A percentile compares a stretch with the other conserved stretches of the same genome.
These are phyloP conservation scores for Fusarium cyanostomum DNA, from an alignment of 2,329 filamentous ascomycete genomes.

Conservation along the genomic window DNA sequence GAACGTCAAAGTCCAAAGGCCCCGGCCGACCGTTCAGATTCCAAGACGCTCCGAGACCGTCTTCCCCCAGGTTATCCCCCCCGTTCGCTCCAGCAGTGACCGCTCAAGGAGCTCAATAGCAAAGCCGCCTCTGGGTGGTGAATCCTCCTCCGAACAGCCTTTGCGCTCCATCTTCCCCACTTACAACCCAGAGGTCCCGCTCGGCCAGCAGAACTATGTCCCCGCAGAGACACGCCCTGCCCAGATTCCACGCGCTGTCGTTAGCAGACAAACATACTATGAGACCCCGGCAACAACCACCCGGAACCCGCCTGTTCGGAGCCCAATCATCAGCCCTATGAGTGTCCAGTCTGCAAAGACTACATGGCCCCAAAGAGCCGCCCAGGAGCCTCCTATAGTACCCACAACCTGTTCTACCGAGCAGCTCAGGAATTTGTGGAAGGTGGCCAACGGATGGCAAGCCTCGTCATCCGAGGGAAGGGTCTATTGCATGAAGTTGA, in stretches of 20 bases:
- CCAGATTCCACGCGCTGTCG: conserved; percentile 69
- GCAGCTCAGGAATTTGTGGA: conserved; percentile 73
- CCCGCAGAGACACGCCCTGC: conserved; percentile 72
- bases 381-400: conserved; percentile 55
- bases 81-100: conserved; percentile 59
- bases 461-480: conserved; percentile 67
- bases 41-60: conserved; percentile 60
- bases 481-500: conserved; percentile 67
- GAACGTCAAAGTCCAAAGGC: conserved; percentile 48
- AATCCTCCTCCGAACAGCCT: conserved; percentile 43
- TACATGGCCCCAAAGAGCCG: conserved; percentile 44
- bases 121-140: conserved; percentile 59
- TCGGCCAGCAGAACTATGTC: conserved; percentile 75
- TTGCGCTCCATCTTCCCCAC: conserved; percentile 80
- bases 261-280: conserved; percentile 71
- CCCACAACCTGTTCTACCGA: conserved; percentile 66
- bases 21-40: conserved; percentile 53
- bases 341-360: conserved; percentile 29
- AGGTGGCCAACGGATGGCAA: conserved; percentile 75
- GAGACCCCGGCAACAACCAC: conserved; percentile 25
- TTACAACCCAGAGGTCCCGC: conserved; percentile 73
- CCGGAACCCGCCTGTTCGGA: conserved; percentile 31
- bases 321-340: conserved; percentile 36
- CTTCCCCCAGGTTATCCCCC: conserved; percentile 60
- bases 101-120: conserved; percentile 66